Base-by-base conservation (phyloP, 176 grass and related monocot species). In the Neostapfia colusana region DNA sequence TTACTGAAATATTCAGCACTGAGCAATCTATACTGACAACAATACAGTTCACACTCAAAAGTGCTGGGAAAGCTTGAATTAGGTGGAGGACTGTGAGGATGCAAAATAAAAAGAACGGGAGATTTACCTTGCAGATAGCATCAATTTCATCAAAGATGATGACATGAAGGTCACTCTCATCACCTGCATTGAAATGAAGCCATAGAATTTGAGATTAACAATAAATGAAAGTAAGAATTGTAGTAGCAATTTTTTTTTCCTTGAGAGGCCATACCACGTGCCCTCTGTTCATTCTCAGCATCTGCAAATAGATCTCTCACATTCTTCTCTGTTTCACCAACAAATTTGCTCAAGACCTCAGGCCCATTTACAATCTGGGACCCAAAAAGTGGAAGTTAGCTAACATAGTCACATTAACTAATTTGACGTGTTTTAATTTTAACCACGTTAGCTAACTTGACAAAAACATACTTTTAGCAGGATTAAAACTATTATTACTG, bases 121-220 rank as follows among this genome's bases (percentile, higher is more conserved):
- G 35, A 10, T 34, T 10, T 25, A 82, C 85, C 79, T 87, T 82
- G 48, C 79, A 87, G 38, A 97, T 93, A 77, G 93, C 90, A 85
- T 97, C 93, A 76, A 93, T 97, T 93, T 97, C 93, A 89, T 97
- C 90, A 78, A 97, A 97, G 70, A 97, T 97, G 64, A 97, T 93
- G 72, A 97, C 93, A 50, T 97, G 93, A 35, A 97, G 90, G 37
- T 97, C 93, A 85, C 93, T 93, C 15, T 97, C 86, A 87, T 97
- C 93, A 69, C 93, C 93, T 96, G 70, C 69, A 70, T 88, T 55
- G 17, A 67, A 72, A 64, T 59, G 44, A 68, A 74, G 45, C 15
- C 26, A 77, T 21, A 39, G 3, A 51, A 56, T 56, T 8, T 38
- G 18, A 24, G 70, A 23, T 55, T 16, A 61, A 62, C 4, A 75